Base-by-base conservation (phyloP, 192 early-diverging fungal genomes). In the Powellomyces hirtus region DNA sequence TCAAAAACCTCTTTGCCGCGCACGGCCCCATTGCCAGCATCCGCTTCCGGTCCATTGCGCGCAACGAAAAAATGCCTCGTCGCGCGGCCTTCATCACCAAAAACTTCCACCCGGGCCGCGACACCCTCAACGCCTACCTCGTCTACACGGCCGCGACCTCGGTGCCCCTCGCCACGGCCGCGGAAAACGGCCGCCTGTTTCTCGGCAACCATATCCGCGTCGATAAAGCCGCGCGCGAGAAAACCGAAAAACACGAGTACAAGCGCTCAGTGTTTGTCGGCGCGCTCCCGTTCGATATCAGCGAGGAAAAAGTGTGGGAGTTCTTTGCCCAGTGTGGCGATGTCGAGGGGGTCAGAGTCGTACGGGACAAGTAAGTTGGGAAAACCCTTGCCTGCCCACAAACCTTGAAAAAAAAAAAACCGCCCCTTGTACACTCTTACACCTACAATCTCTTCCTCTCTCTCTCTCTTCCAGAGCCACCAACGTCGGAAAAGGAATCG, bases 401-500 rank as follows among this genome's bases (percentile, higher is more conserved):
- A n/a, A n/a, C n/a, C n/a, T n/a, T n/a, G n/a, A n/a, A n/a, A n/a
- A n/a, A n/a, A n/a, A n/a, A n/a, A n/a, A n/a, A n/a, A n/a, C n/a
- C n/a, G n/a, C n/a, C n/a, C n/a, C n/a, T n/a, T n/a, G n/a, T n/a
- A n/a, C n/a, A n/a, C n/a, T n/a, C n/a, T n/a, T n/a, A n/a, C n/a
- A n/a, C n/a, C n/a, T n/a, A n/a, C n/a, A n/a, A n/a, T n/a, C n/a
- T 42, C 40, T n/a, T 42, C 40, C 10, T 42, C n/a, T 10, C 40
- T 42, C n/a, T 42, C 11, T 42, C n/a, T 42, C 11, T 42, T 42
- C 40, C n/a, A 67, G 75, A 35, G 72, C 70, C 58, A 94, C 90
- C 27, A 94, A 92, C 57, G 75, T 96, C 42, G 95, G 95, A 38
- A 98, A 98, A 71, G 95, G 95, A 1, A 90, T 96, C 76, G 95